Conservation (phyloP, 441 rosid genomes). For the Theobroma grandiflorum region DNA sequence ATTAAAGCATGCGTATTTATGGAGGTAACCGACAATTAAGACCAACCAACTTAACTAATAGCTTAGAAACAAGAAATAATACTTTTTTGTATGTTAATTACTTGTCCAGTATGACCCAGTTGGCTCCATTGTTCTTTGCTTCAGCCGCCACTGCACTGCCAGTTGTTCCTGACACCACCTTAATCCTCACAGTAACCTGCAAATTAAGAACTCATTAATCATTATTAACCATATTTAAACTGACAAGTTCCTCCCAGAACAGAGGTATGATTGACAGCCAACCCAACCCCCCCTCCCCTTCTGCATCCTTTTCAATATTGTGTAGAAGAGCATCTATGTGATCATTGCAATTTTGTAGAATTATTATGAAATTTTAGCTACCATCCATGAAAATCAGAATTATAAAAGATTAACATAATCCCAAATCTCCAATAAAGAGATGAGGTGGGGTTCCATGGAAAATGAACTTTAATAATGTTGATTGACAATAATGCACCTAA, state of each 20-base stretch:
- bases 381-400: background rate
- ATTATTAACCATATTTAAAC: background rate
- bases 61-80: slow-evolving; percentile 64
- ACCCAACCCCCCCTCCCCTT: too few species aligned
- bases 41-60: slow-evolving; percentile 39
- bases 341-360: background rate
- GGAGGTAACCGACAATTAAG: background rate
- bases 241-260: background rate
- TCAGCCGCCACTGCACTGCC: slow-evolving; percentile 65
- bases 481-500: slow-evolving; percentile 29
- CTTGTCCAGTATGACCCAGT: slow-evolving; percentile 89
- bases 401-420: background rate
- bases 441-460: slow-evolving; percentile 27
- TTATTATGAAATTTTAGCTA: background rate
- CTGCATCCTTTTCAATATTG: too few species aligned
- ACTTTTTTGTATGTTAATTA: slow-evolving; percentile 63
- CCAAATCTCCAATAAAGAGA: background rate
- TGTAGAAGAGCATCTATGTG: background rate
- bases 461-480: slow-evolving; percentile 13
- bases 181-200: slow-evolving; percentile 72
- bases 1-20: slow-evolving; percentile 12
- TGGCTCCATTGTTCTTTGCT: slow-evolving; percentile 62
- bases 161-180: slow-evolving; percentile 62
- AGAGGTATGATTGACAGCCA: background rate
- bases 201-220: slow-evolving; percentile 25